phyloP scores from a whole-genome alignment of 345 rosid genomes.

The Citrus hindsii region DNA sequence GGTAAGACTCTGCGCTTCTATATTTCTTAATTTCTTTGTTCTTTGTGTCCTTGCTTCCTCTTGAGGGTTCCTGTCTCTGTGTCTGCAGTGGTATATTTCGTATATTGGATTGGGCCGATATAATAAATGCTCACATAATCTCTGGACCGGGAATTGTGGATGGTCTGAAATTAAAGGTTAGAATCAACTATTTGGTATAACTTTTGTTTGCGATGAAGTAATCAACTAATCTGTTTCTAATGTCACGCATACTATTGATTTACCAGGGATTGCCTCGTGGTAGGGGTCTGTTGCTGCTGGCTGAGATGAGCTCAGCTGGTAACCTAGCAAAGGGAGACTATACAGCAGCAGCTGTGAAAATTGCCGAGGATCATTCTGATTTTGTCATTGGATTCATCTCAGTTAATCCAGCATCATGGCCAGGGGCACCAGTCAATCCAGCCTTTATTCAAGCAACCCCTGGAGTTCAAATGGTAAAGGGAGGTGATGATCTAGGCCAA shows the following conservation, averaged over 20 bases:
- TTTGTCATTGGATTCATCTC: constrained; percentile 97
- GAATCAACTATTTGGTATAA: neutral
- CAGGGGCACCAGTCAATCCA: constrained; percentile 74
- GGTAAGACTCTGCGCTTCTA: constrained; percentile 33
- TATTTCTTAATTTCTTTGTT: neutral
- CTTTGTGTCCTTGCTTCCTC: neutral
- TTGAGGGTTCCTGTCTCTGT: constrained; percentile 4
- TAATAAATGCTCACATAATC: constrained; percentile 81
- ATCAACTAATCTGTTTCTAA: constrained; percentile 7
- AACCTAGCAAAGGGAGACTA: constrained; percentile 94
- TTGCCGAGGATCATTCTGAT: constrained; percentile 92
- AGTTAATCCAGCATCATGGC: constrained; percentile 94
- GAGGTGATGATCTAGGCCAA: constrained; percentile 91
- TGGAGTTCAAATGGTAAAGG: constrained; percentile 92
- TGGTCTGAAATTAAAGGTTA: constrained; percentile 88
- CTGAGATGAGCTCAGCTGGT: constrained; percentile 99
- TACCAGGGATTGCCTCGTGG: constrained; percentile 88
- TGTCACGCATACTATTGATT: neutral
- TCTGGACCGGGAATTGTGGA: constrained; percentile 96
- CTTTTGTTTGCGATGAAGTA: neutral
- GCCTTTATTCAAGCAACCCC: constrained; percentile 95
- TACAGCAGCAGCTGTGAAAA: constrained; percentile 89
- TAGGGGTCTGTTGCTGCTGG: constrained; percentile 80
- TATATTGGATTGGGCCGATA: constrained; percentile 95
- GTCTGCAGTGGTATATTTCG: constrained; percentile 70